These are phyloP conservation scores for Eremomyces bilateralis DNA, from an alignment of 495 filamentous ascomycete species.

Conservation along the genomic window DNA sequence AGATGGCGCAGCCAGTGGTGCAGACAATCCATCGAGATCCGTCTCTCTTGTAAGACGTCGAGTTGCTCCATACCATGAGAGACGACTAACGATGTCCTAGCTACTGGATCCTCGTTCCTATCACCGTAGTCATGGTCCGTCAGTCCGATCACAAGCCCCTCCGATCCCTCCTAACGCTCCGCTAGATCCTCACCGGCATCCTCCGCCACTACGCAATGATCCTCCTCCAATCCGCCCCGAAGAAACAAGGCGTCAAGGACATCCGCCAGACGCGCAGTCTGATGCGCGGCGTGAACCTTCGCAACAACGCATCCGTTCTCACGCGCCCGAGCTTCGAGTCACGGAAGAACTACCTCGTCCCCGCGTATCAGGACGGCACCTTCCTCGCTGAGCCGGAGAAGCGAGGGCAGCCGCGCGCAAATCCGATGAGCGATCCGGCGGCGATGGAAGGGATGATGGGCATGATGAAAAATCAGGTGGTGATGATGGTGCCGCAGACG, in stretches of 20 bases:
- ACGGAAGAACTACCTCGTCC: slow-evolving; percentile 59
- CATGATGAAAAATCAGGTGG: slow-evolving; percentile 99
- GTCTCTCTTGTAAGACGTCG: slow-evolving; percentile 60
- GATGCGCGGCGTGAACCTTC: slow-evolving; percentile 64
- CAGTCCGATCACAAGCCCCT: background rate
- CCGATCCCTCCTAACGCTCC: background rate
- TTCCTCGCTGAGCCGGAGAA: slow-evolving; percentile 78
- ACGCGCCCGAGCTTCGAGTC: slow-evolving; percentile 51
- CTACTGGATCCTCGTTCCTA: slow-evolving; percentile 96
- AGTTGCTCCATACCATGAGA: background rate
- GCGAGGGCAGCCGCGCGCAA: slow-evolving; percentile 68
- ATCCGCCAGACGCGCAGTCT: slow-evolving; percentile 77
- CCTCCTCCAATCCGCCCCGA: slow-evolving; percentile 68
- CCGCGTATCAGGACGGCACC: slow-evolving; percentile 58
- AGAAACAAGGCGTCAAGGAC: slow-evolving; percentile 51
- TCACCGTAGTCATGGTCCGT: slow-evolving; percentile 84
- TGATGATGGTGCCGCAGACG: slow-evolving; percentile 98
- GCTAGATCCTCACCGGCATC: slow-evolving; percentile 75
- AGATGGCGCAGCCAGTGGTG: slow-evolving; percentile 67
- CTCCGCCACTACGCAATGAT: slow-evolving; percentile 89
- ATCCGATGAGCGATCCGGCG: slow-evolving; percentile 91
- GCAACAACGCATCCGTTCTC: slow-evolving; percentile 53
- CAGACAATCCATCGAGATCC: slow-evolving; percentile 98
- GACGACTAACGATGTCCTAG: slow-evolving; percentile 22
- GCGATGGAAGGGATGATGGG: slow-evolving; percentile 99